Evolutionary conservation across 2,329 filamentous ascomycete species (phyloP).

Genomic region (Stagonosporopsis cucurbitacearum): DNA sequence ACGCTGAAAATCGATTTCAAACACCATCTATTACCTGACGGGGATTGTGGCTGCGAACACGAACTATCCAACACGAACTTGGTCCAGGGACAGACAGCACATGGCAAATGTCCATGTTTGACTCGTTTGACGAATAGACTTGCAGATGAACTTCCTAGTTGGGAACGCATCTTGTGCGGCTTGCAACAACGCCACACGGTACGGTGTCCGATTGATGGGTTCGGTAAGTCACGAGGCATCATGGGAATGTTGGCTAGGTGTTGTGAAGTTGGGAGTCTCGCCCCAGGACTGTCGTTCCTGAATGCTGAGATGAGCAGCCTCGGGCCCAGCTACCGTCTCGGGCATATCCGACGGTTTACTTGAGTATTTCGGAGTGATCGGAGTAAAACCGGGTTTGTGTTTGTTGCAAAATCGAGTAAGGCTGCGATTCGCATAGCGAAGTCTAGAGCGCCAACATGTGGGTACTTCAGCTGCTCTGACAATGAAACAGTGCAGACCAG

Average conservation of each 20-base stretch:
- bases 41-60: conserved; percentile 5
- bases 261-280: conserved; percentile 13
- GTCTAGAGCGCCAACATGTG: conserved; percentile 42
- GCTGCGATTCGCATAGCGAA: conserved; percentile 20
- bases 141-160: conserved; percentile 31
- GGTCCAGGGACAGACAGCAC: conserved; percentile 13
- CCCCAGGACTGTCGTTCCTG: conserved; percentile 6
- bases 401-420: conserved; percentile 30
- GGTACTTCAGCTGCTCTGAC: conserved; percentile 25
- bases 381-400: conserved; percentile 9
- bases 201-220: conserved; percentile 8
- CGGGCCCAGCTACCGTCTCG: conserved; percentile 15
- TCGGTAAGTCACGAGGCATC: conserved; percentile 35
- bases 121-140: conserved; percentile 22
- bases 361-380: conserved; percentile 8
- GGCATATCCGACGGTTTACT: conserved; percentile 16
- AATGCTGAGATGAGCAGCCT: conserved; percentile 8
- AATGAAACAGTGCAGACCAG: conserved; percentile 21
- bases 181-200: background rate
- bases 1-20: conserved; percentile 8
- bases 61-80: conserved; percentile 1
- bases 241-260: conserved; percentile 30
- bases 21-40: conserved; percentile 5
- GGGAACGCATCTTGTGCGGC: conserved; percentile 8
- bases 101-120: conserved; percentile 8